Evolutionary conservation across 1,284 basidiomycete genomes (phyloP), one percentile per base, ranked within the genome.

Genomic region (Cerrena zonata): DNA sequence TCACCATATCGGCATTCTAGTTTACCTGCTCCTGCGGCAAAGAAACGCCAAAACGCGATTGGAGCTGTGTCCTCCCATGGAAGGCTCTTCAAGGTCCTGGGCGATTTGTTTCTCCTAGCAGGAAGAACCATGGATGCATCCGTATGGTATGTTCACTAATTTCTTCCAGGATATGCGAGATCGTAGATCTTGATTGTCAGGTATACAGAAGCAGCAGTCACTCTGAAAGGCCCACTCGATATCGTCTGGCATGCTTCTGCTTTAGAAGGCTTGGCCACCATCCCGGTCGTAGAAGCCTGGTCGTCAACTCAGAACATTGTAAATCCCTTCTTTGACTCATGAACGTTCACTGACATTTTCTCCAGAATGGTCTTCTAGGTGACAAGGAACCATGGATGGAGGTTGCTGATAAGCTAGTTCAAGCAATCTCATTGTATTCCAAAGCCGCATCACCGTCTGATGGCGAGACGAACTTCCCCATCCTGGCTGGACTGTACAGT

Each of bases 211-310:
- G 87, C 91, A 4, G 69, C 90, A 5, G 77, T 78, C 40, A 65
- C 88, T 23, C 83, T 90, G 57, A 89, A 86, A 62, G 73, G 74
- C 1, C 78, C 82, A 4, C 78, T 82, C 40, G 94, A 97, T 65
- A 68, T 79, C 18, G 74, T 87, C 19, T 97, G 94, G 94, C 86
- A 94, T 64, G 93, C 89, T 0, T 82, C 87, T 18, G 84, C 85
- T 0, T 72, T 91, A 40, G 94, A 97, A 69, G 90, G 91, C 2
- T 68, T 92, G 55, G 88, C 86, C 1, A 87, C 84, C 1, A 75
- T 87, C 13, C 75, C 80, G 5, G 72, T 94, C n/a, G 74, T 93
- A 34, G 90, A 93, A 54, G 82, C 84, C 2, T 94, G 91, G 91
- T 79, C 87, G 21, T 75, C 77, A 15, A 80, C 81, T 15, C 81